These are phyloP conservation scores for Rhizopogon roseolus DNA, from an alignment of 768 basidiomycete genomes.

Conservation along the genomic window DNA sequence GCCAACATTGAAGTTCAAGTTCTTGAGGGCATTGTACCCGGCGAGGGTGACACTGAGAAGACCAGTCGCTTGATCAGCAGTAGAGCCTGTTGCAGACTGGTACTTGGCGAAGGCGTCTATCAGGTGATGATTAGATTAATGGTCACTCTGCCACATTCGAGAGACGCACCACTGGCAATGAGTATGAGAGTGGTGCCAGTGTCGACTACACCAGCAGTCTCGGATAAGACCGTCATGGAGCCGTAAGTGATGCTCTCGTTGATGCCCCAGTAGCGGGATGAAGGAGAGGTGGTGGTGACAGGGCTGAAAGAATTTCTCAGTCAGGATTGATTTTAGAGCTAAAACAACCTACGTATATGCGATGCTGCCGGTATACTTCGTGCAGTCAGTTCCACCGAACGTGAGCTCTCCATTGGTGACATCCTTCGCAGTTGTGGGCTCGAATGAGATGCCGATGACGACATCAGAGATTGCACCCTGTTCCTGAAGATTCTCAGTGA, in stretches of 20 bases:
- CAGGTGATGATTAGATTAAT: not conserved
- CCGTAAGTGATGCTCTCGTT: slow-evolving; percentile 52
- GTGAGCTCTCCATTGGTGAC: slow-evolving; percentile 48
- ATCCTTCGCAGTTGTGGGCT: slow-evolving; percentile 30
- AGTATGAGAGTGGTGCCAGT: slow-evolving; percentile 54
- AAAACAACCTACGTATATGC: slow-evolving; percentile 34
- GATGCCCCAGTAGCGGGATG: slow-evolving; percentile 56
- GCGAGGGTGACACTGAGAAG: slow-evolving; percentile 7
- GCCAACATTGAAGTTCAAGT: slow-evolving; percentile 8
- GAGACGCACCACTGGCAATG: slow-evolving; percentile 34
- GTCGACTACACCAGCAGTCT: slow-evolving; percentile 54
- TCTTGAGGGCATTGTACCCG: slow-evolving; percentile 3
- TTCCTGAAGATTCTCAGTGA: slow-evolving; percentile 48
- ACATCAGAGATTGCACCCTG: slow-evolving; percentile 35
- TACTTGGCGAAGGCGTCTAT: slow-evolving; percentile 24
- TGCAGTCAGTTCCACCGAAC: slow-evolving; percentile 36
- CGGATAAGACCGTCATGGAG: slow-evolving; percentile 36
- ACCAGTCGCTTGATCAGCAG: slow-evolving; percentile 9
- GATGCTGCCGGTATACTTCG: slow-evolving; percentile 31
- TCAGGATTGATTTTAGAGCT: not conserved
- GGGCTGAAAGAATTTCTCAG: slow-evolving; percentile 26
- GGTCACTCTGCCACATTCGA: not conserved
- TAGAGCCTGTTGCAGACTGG: slow-evolving; percentile 6
- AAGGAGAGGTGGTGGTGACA: slow-evolving; percentile 41
- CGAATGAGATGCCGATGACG: slow-evolving; percentile 46